These are phyloP conservation scores for Sporisorium graminicola DNA, from an alignment of 1,284 basidiomycete species.

Conservation along the genomic window DNA sequence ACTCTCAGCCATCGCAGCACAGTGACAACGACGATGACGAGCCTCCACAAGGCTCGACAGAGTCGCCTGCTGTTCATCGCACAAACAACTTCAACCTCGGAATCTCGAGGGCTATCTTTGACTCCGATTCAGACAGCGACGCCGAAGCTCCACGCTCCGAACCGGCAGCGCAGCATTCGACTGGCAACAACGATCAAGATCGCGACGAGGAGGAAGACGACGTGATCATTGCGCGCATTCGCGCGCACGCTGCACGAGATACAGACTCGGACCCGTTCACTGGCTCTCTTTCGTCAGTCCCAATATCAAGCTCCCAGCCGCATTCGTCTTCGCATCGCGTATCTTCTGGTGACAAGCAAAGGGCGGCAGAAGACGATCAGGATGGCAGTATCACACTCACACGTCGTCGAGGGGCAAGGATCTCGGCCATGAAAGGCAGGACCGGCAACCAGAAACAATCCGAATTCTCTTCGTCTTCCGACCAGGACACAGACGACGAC, in stretches of 20 bases:
- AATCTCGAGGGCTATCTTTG: slow-evolving; percentile 36
- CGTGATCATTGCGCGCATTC: slow-evolving; percentile 33
- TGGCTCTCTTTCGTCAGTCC: slow-evolving; percentile 35
- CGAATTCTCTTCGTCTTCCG: slow-evolving; percentile 31
- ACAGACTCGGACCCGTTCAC: slow-evolving; percentile 38
- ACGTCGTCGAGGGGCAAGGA: slow-evolving; percentile 33
- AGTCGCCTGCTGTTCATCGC: slow-evolving; percentile 24
- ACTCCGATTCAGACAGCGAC: slow-evolving; percentile 42
- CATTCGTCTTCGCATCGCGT: slow-evolving; percentile 15
- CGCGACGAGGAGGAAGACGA: slow-evolving; percentile 19
- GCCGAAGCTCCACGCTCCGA: background rate
- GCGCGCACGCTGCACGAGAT: slow-evolving; percentile 24
- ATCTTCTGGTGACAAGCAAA: slow-evolving; percentile 8
- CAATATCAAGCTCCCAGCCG: slow-evolving; percentile 32
- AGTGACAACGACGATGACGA: slow-evolving; percentile 12
- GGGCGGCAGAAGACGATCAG: slow-evolving; percentile 7
- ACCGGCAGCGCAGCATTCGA: background rate
- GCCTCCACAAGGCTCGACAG: slow-evolving; percentile 1
- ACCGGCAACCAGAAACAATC: slow-evolving; percentile 11
- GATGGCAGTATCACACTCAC: slow-evolving; percentile 18
- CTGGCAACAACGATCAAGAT: background rate
- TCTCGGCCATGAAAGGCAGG: slow-evolving; percentile 44
- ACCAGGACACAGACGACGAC: slow-evolving; percentile 11
- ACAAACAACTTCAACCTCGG: slow-evolving; percentile 37
- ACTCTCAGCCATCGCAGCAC: slow-evolving; percentile 32